Percentiles rank a stretch among this genome's conserved stretches.
These are phyloP conservation scores for Lepiota brunneoincarnata DNA, from an alignment of 768 basidiomycete species.

Conservation along the genomic window DNA sequence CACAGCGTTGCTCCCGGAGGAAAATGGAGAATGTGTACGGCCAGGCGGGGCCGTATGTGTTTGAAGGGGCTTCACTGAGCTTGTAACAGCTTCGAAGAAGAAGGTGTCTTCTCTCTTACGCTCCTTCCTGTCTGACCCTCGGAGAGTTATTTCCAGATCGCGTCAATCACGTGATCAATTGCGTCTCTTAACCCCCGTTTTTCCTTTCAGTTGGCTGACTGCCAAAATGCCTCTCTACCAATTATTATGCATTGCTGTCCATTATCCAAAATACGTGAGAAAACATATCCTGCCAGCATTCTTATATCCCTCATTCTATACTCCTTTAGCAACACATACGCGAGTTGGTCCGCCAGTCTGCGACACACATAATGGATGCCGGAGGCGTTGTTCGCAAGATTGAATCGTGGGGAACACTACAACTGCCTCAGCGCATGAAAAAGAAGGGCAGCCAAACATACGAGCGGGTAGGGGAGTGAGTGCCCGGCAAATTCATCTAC, in stretches of 20 bases:
- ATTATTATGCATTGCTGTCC: conserved; percentile 79
- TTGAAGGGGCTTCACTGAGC: conserved; percentile 3
- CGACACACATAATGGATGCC: conserved; percentile 65
- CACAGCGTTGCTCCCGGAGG: neutral
- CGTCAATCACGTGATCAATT: conserved; percentile 5
- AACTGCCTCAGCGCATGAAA: conserved; percentile 74
- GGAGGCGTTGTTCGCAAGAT: conserved; percentile 85
- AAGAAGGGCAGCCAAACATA: conserved; percentile 43
- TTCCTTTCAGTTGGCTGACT: neutral
- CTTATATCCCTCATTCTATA: conserved; percentile 1
- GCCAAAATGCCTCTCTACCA: conserved; percentile 82
- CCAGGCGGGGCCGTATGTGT: conserved; percentile 3
- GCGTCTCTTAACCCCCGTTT: neutral
- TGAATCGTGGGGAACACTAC: conserved; percentile 69
- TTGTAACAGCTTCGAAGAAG: neutral
- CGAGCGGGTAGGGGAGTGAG: conserved; percentile 74
- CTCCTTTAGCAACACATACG: conserved; percentile 66
- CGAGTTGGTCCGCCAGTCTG: conserved; percentile 67
- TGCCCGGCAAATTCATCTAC: conserved; percentile 19
- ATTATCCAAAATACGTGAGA: conserved; percentile 72
- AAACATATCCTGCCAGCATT: neutral
- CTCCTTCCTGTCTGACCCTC: neutral
- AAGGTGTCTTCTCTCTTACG: neutral
- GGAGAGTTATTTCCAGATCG: neutral
- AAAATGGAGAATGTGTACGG: neutral